Evolutionary conservation across 2,329 filamentous ascomycete species (phyloP), one percentile per base, ranked within the genome.

Genomic region (Colletotrichum orbiculare): DNA sequence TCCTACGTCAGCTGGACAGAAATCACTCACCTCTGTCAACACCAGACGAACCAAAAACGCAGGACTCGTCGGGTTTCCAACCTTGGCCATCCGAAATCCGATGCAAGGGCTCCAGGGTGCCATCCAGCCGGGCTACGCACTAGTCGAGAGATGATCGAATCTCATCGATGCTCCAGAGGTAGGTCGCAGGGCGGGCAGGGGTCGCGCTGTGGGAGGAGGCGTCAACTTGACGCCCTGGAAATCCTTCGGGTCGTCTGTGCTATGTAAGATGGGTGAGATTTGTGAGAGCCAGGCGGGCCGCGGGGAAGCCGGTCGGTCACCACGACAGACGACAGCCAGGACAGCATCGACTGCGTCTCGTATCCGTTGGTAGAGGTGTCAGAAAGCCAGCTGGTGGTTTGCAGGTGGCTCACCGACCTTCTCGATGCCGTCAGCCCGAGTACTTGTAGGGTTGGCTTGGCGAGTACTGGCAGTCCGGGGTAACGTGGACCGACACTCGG

Each of bases 201-300:
- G 35, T 47, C 54, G 52, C 58, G 13, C 50, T 38, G 46, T 55
- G 50, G 50, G 52, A 57, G 46, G 15, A 47, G 37, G 35, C 50
- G 15, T 33, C 52, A 43, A 52, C 17, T 42, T 42, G 42, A 66
- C 48, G 63, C 58, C 62, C 46, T 38, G 52, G 45, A 66, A 66
- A 66, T 63, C 58, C 63, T 66, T 53, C 48, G 52, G 50, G 35
- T 37, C 25, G 25, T 25, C 25, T 25, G 25, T 25, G 25, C 25
- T 25, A 25, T 25, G 25, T 25, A 25, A 55, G 56, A 49, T 60
- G 13, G 55, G n/a, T 35, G 25, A 13, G 45, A 13, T 9, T 41
- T 9, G 38, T 5, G 25, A 54, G 62, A 52, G 58, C 57, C 56
- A 58, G 47, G 62, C 41, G 58, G 15, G 15, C 49, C 46, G 52